Evolutionary conservation across 2,329 filamentous ascomycete species (phyloP).

Genomic region (Fusarium vanettenii): DNA sequence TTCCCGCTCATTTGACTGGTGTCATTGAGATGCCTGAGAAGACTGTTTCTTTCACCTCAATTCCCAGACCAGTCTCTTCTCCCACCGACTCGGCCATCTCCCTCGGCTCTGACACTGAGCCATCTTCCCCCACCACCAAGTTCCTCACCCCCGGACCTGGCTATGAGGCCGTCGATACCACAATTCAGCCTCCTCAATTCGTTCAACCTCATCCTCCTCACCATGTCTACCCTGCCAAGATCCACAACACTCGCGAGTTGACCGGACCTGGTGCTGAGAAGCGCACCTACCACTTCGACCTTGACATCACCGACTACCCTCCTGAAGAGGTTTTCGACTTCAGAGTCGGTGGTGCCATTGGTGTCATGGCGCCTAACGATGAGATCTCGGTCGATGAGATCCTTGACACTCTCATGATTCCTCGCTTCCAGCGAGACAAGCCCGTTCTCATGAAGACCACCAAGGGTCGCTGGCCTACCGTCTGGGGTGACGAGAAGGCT

Average conservation of each 20-base stretch:
- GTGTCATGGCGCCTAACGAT: conserved; percentile 90
- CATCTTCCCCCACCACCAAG: conserved; percentile 25
- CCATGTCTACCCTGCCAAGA: conserved; percentile 88
- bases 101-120: conserved; percentile 50
- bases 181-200: conserved; percentile 82
- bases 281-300: conserved; percentile 96
- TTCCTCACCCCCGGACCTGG: conserved; percentile 47
- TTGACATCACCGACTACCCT: conserved; percentile 96
- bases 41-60: conserved; percentile 76
- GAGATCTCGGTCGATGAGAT: conserved; percentile 82
- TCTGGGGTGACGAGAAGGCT: conserved; percentile 92
- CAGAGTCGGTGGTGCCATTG: conserved; percentile 95
- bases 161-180: conserved; percentile 63
- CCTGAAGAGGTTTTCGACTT: conserved; percentile 88
- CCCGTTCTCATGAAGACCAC: conserved; percentile 82
- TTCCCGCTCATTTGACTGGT: conserved; percentile 79
- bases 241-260: conserved; percentile 86
- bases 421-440: conserved; percentile 85
- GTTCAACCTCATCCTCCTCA: conserved; percentile 96
- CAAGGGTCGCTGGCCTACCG: conserved; percentile 92
- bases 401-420: conserved; percentile 83
- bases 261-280: conserved; percentile 93
- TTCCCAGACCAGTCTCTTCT: conserved; percentile 53
- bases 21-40: conserved; percentile 79
- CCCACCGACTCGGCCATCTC: conserved; percentile 63